phyloP scores from a whole-genome alignment of 2,329 filamentous ascomycete species.

The Scortechinia acanthostroma region DNA sequence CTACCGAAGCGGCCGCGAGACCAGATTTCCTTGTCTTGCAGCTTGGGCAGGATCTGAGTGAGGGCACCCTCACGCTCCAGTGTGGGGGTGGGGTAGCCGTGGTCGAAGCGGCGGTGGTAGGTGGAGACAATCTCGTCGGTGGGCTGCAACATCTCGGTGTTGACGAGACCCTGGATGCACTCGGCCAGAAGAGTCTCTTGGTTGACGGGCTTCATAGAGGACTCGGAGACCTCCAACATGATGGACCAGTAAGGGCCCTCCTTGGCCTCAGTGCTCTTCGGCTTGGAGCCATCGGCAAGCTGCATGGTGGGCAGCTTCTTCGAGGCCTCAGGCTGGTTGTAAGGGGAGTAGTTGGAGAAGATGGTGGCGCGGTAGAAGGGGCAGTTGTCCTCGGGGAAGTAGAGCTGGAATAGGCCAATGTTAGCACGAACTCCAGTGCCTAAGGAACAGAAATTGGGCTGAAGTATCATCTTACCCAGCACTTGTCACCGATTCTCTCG shows the following conservation, averaged over 20 bases:
- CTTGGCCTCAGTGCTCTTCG: slow-evolving; percentile 65
- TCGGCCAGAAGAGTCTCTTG: slow-evolving; percentile 77
- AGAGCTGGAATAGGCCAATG: no score
- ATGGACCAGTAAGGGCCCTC: slow-evolving; percentile 98
- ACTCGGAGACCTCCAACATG: slow-evolving; percentile 98
- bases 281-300: slow-evolving; percentile 78
- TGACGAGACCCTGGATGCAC: slow-evolving; percentile 91
- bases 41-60: slow-evolving; percentile 83
- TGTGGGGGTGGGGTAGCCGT: slow-evolving; percentile 92
- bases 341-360: slow-evolving; percentile 99
- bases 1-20: slow-evolving; percentile 94
- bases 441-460: slow-evolving; percentile 14
- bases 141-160: slow-evolving; percentile 91
- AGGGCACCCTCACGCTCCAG: slow-evolving; percentile 93
- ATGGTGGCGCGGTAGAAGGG: slow-evolving; percentile 99
- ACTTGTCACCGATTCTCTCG: slow-evolving; percentile 97
- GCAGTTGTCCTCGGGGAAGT: slow-evolving; percentile 98
- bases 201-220: slow-evolving; percentile 88
- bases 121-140: slow-evolving; percentile 93
- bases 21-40: slow-evolving; percentile 85
- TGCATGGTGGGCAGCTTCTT: slow-evolving; percentile 82
- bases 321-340: slow-evolving; percentile 84
- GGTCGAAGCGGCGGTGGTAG: slow-evolving; percentile 95
- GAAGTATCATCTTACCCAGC: no score
- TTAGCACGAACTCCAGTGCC: background rate